phyloP scores from a whole-genome alignment of 169 alveolate genomes.

The Cryptosporidium felis region DNA sequence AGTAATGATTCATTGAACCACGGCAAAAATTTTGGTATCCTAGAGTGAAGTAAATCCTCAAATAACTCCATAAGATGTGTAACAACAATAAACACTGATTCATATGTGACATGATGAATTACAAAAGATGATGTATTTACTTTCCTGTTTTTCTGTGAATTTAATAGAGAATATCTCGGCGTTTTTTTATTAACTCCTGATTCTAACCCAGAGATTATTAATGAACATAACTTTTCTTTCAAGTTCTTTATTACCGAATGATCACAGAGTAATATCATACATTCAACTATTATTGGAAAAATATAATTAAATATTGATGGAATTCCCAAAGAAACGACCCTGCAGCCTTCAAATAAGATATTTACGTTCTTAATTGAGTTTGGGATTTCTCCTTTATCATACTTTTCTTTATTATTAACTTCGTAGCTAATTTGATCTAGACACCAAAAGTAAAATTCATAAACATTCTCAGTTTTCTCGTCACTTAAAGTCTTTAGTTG shows the following conservation, averaged over 20 bases:
- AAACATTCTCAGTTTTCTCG: slow-evolving; percentile 37
- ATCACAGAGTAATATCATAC: slow-evolving; percentile 8
- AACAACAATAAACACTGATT: slow-evolving; percentile 60
- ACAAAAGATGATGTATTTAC: not conserved
- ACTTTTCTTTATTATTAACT: not conserved
- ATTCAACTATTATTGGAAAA: slow-evolving; percentile 38
- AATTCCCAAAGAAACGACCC: slow-evolving; percentile 64
- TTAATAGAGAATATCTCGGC: not conserved
- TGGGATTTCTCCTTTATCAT: not conserved
- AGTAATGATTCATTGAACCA: slow-evolving; percentile 63
- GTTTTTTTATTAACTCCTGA: not conserved
- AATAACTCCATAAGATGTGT: slow-evolving; percentile 56
- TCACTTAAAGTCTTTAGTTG: slow-evolving; percentile 26
- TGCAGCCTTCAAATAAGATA: slow-evolving; percentile 56
- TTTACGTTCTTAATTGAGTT: not conserved
- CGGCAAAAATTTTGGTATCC: slow-evolving; percentile 37
- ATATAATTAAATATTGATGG: slow-evolving; percentile 56
- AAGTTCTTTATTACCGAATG: slow-evolving; percentile 5
- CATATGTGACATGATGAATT: slow-evolving; percentile 47
- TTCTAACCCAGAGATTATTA: slow-evolving; percentile 47
- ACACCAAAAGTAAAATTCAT: slow-evolving; percentile 71
- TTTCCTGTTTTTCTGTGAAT: not conserved
- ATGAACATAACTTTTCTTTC: slow-evolving; percentile 48
- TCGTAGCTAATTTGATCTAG: slow-evolving; percentile 30
- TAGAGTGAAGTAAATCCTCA: slow-evolving; percentile 28